Evolutionary conservation across 495 filamentous ascomycete genomes (phyloP).

Genomic region (Emericellopsis terricola): DNA sequence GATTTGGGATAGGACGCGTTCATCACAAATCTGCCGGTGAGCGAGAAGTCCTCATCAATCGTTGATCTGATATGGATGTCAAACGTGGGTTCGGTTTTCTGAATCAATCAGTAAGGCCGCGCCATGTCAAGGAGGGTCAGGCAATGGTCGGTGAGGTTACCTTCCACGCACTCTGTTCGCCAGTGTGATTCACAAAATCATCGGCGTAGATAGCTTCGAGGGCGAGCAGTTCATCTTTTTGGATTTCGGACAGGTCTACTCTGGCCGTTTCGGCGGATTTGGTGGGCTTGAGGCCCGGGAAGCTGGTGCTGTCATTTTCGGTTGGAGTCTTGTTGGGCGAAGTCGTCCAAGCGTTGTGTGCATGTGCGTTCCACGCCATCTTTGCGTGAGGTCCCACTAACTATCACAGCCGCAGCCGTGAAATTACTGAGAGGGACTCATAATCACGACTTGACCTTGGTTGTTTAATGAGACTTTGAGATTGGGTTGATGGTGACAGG

Average conservation of each 20-base stretch:
- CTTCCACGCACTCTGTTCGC: constrained; percentile 71
- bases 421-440: constrained; percentile 13
- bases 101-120: constrained; percentile 3
- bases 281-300: constrained; percentile 21
- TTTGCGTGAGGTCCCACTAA: constrained; percentile 7
- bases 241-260: constrained; percentile 66
- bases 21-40: constrained; percentile 51
- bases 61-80: constrained; percentile 58
- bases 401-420: constrained; percentile 13
- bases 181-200: constrained; percentile 61
- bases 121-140: neutral
- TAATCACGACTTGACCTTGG: too few species aligned
- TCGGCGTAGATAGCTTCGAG: constrained; percentile 84
- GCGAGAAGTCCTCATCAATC: constrained; percentile 43
- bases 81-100: constrained; percentile 68
- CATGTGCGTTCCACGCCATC: constrained; percentile 27
- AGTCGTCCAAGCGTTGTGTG: too few species aligned
- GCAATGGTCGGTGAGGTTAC: too few species aligned
- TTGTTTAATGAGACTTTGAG: too few species aligned
- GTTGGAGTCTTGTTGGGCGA: too few species aligned
- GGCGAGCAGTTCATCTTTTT: constrained; percentile 75
- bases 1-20: constrained; percentile 91
- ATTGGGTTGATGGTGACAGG: too few species aligned
- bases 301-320: constrained; percentile 20
- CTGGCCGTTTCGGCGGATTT: constrained; percentile 13